Percentiles rank a stretch among this genome's conserved stretches.
Evolutionary conservation across 2,329 filamentous ascomycete genomes (phyloP).

Genomic region (Epichloe aotearoae): DNA sequence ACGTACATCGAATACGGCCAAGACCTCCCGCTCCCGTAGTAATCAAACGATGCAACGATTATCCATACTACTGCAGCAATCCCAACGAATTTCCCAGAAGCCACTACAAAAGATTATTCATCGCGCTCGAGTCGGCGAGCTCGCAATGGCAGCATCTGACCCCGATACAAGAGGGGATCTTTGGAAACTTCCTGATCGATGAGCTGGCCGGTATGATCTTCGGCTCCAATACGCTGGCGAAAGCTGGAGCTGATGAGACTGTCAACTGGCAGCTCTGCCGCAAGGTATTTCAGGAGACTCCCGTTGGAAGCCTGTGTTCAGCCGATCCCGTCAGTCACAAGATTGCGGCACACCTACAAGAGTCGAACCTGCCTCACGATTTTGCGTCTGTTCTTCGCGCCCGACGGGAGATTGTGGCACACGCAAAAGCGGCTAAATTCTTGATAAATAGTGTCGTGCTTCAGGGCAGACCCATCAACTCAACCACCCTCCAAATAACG

Average conservation of each 20-base stretch:
- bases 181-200: background rate
- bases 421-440: background rate
- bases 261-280: background rate
- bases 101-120: background rate
- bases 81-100: background rate
- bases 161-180: background rate
- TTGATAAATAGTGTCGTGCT: background rate
- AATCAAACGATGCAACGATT: background rate
- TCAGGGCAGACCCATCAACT: background rate
- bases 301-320: background rate
- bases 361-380: background rate
- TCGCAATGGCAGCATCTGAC: background rate
- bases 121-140: background rate
- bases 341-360: background rate
- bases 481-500: background rate
- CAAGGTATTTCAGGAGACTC: background rate
- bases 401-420: background rate
- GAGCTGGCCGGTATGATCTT: background rate
- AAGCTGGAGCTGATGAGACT: background rate
- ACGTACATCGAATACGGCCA: background rate
- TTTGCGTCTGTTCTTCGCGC: background rate
- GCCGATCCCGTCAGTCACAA: background rate
- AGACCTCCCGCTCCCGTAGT: background rate
- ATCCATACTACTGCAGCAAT: background rate
- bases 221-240: background rate